Evolutionary conservation across 306 rosid species (phyloP), one percentile per base, ranked within the genome.

Genomic region (Crotalaria pallida): DNA sequence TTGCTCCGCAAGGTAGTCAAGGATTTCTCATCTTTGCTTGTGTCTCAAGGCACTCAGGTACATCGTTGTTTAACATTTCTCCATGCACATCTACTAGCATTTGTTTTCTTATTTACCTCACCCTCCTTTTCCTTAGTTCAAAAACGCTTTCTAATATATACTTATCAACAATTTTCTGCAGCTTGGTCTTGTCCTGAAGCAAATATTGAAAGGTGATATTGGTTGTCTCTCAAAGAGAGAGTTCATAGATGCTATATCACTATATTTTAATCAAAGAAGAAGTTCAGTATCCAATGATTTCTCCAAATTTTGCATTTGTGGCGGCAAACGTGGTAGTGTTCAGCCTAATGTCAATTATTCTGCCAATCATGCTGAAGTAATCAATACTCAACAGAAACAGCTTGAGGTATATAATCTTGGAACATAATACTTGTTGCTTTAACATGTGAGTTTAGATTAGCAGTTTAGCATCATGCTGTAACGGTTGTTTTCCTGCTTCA

Each of bases 1-100:
- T 79, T 95, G 75, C 92, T 95, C 71, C 55, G 86, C 76, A 95
- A 89, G 85, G 93, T 91, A 51, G 92, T 86, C 71, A 95, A 95
- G 77, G 91, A 95, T 86, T 95, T 95, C 83, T 89, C 97, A 21
- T 88, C 92, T 23, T 67, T 87, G 76, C 96, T 95, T 66, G 91
- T 82, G 78, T 83, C 96, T 66, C 99, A 91, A 87, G 88, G 97
- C 78, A 87, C 91, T 71, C 96, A 95, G 99, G 99, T 95, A 83
- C 11, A 55, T 67, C 56, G 19, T 47, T 18, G 8, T 23, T 74
- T 10, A 51, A 69, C 26, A 26, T 57, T 21, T 23, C 23, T 7
- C 16, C 45, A 47, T 66, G 56, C 51, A 27, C 55, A 40, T 21
- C 61, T 21, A 29, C 24, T 48, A 29, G 26, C 31, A 17, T 26